phyloP scores from a whole-genome alignment of 2,329 filamentous ascomycete genomes.

The Alternaria sp. region DNA sequence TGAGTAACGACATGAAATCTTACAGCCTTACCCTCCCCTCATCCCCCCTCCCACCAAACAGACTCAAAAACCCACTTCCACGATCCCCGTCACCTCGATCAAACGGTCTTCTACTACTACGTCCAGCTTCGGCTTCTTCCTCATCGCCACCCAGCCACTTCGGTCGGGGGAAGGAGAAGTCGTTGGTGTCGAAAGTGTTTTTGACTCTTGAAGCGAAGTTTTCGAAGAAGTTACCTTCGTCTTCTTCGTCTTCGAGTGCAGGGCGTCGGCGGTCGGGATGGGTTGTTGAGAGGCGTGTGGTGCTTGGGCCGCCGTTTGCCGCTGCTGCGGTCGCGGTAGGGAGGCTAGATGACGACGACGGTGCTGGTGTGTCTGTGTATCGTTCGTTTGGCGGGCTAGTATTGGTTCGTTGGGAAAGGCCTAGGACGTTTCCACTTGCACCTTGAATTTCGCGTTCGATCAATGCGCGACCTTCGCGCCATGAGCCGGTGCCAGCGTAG shows the following conservation, averaged over 20 bases:
- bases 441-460: constrained; percentile 80
- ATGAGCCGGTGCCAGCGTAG: constrained; percentile 79
- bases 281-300: constrained; percentile 3
- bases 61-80: constrained; percentile 33
- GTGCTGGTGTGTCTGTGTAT: constrained; percentile 34
- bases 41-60: constrained; percentile 47
- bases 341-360: constrained; percentile 8
- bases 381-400: constrained; percentile 31
- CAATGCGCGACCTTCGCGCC: constrained; percentile 90
- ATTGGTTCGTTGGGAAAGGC: constrained; percentile 33
- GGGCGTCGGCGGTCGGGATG: constrained; percentile 31
- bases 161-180: constrained; percentile 65
- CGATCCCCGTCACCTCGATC: constrained; percentile 20
- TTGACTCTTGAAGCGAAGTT: constrained; percentile 84
- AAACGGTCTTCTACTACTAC: constrained; percentile 9
- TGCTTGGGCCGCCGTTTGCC: constrained; percentile 21
- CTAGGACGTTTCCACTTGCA: constrained; percentile 50
- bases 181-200: constrained; percentile 87
- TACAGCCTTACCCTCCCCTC: constrained; percentile 48
- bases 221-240: constrained; percentile 84
- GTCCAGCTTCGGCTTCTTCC: constrained; percentile 28
- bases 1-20: not conserved
- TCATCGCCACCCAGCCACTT: constrained; percentile 77
- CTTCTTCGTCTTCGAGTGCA: constrained; percentile 63
- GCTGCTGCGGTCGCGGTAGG: not conserved